Evolutionary conservation across 805 yeast species (phyloP).

Genomic region (Zygotorulaspora sp.): DNA sequence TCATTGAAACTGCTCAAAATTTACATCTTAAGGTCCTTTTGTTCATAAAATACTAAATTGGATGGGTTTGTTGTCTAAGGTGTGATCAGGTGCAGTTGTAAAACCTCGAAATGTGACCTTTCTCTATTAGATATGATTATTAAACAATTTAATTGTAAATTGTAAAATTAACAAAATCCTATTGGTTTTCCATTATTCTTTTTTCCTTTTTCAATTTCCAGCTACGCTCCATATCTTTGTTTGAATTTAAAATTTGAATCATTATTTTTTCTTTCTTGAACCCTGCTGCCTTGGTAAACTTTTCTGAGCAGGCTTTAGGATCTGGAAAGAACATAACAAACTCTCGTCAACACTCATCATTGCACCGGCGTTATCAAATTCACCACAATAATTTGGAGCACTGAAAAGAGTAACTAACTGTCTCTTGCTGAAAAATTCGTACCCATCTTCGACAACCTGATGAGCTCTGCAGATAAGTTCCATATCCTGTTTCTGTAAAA

Average conservation of each 20-base stretch:
- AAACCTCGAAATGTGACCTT: no score
- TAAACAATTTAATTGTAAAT: no score
- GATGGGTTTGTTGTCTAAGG: no score
- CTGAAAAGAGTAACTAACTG: constrained; percentile 92
- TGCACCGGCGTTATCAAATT: constrained; percentile 98
- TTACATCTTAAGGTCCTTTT: no score
- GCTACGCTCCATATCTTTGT: not conserved
- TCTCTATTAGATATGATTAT: no score
- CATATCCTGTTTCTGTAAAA: constrained; percentile 95
- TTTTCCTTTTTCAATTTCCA: not conserved
- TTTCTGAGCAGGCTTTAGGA: constrained; percentile 96
- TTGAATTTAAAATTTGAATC: constrained; percentile 2
- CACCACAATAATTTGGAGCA: constrained; percentile 99
- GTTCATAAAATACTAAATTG: no score
- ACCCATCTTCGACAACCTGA: constrained; percentile 98
- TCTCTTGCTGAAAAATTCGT: constrained; percentile 93
- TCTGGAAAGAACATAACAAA: constrained; percentile 91
- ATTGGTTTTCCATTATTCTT: no score
- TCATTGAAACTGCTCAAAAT: no score
- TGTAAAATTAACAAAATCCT: no score
- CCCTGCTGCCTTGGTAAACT: constrained; percentile 37
- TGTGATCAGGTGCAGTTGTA: no score
- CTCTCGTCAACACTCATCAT: constrained; percentile 99
- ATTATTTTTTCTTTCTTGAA: constrained; percentile 34
- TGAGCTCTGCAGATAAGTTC: constrained; percentile 97